These are phyloP conservation scores for Didymella keratinophila DNA, from an alignment of 2,329 filamentous ascomycete genomes.

Conservation along the genomic window DNA sequence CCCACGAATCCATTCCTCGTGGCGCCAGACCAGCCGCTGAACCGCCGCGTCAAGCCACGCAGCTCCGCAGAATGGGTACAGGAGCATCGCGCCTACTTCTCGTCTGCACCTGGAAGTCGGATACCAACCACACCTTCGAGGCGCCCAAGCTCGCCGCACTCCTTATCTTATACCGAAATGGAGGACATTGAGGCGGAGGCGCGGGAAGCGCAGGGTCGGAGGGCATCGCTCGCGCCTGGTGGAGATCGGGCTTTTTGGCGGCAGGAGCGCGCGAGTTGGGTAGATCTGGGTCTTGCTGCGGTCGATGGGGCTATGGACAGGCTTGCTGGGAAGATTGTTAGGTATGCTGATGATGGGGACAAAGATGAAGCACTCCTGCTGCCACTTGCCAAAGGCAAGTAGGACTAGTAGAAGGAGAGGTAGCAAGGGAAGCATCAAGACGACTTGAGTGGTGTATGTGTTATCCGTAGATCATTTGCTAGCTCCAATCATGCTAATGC, in stretches of 20 bases:
- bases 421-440: too few relatives aligned
- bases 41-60: background rate
- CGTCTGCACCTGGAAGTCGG: background rate
- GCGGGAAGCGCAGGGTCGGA: conserved; percentile 6
- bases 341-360: conserved; percentile 38
- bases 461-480: background rate
- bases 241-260: background rate
- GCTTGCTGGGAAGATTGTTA: conserved; percentile 28
- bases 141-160: background rate
- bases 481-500: conserved; percentile 1
- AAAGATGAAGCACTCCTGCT: conserved; percentile 31
- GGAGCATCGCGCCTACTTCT: conserved; percentile 9
- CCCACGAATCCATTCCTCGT: conserved; percentile 11
- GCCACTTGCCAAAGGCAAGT: conserved; percentile 24
- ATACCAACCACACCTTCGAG: background rate
- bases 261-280: conserved; percentile 22
- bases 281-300: conserved; percentile 27
- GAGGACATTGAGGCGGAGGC: conserved; percentile 3
- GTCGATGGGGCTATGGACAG: conserved; percentile 35
- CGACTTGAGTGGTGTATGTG: too few relatives aligned
- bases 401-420: background rate
- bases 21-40: background rate
- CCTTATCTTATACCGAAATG: conserved; percentile 1
- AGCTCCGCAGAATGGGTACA: conserved; percentile 10
- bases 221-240: background rate